A percentile compares a stretch with the other conserved stretches of the same genome.
Evolutionary conservation across 1,284 basidiomycete species (phyloP).

Genomic region (Moesziomyces globuligerus): DNA sequence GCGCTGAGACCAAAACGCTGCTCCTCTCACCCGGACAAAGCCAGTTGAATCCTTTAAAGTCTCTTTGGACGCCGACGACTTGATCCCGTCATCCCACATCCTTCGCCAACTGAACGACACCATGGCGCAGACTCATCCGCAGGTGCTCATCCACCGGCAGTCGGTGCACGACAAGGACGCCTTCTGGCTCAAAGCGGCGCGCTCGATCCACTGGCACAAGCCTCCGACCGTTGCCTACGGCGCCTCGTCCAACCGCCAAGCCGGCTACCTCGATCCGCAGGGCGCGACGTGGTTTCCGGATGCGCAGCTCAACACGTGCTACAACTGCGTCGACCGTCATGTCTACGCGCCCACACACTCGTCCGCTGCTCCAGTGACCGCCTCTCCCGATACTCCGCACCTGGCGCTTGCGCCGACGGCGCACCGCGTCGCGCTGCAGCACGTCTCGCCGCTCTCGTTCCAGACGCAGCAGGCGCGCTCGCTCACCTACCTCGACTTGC

Average conservation of each 20-base stretch:
- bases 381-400: constrained; percentile 51
- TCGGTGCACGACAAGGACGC: constrained; percentile 42
- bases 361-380: constrained; percentile 36
- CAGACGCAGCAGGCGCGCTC: constrained; percentile 44
- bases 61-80: too few relatives aligned
- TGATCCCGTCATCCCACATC: too few relatives aligned
- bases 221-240: constrained; percentile 49
- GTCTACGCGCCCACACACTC: constrained; percentile 37
- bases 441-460: constrained; percentile 56
- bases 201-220: constrained; percentile 54
- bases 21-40: too few relatives aligned
- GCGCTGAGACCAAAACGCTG: too few relatives aligned
- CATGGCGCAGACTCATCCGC: constrained; percentile 39
- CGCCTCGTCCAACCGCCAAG: constrained; percentile 20
- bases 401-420: constrained; percentile 41
- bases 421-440: constrained; percentile 48
- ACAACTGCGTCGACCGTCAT: constrained; percentile 45
- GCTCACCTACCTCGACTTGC: constrained; percentile 56
- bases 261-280: constrained; percentile 29
- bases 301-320: constrained; percentile 51
- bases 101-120: neutral
- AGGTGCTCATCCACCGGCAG: constrained; percentile 48
- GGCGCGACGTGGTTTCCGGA: constrained; percentile 54
- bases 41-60: too few relatives aligned
- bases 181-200: constrained; percentile 56